phyloP scores from a whole-genome alignment of 441 rosid genomes.

The Capsella rubella region DNA sequence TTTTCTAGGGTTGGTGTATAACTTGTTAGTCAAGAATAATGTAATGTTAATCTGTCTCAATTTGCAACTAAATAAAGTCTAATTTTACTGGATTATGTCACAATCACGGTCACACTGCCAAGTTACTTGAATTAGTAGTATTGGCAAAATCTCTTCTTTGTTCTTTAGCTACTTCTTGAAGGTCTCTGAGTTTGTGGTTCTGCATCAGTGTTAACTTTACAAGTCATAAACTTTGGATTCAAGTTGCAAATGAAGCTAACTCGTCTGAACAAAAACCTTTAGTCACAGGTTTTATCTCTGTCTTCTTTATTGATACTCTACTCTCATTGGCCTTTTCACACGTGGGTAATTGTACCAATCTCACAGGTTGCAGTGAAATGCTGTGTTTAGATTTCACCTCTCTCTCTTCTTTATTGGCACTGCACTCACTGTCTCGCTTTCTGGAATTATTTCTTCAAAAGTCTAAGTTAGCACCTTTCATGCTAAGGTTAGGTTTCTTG shows the following conservation, averaged over 20 bases:
- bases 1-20: slow-evolving; percentile 21
- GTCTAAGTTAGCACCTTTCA: slow-evolving; percentile 31
- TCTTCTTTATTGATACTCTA: slow-evolving; percentile 22
- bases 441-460: slow-evolving; percentile 24
- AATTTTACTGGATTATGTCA: not conserved
- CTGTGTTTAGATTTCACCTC: slow-evolving; percentile 32
- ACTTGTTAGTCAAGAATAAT: slow-evolving; percentile 43
- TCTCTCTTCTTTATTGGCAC: slow-evolving; percentile 29
- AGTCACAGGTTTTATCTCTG: slow-evolving; percentile 39
- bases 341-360: slow-evolving; percentile 11
- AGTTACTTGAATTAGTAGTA: slow-evolving; percentile 4
- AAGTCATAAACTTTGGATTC: slow-evolving; percentile 34
- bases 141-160: not conserved
- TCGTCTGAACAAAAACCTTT: slow-evolving; percentile 24
- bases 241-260: slow-evolving; percentile 15
- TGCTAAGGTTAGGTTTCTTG: slow-evolving; percentile 36
- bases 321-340: slow-evolving; percentile 26
- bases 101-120: not conserved
- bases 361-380: slow-evolving; percentile 38
- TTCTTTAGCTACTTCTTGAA: not conserved
- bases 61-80: slow-evolving; percentile 19
- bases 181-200: slow-evolving; percentile 23
- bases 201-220: slow-evolving; percentile 10
- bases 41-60: slow-evolving; percentile 24
- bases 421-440: slow-evolving; percentile 36